Base-by-base conservation (phyloP, 2,329 filamentous ascomycete genomes). In the Neofusicoccum sp. region DNA sequence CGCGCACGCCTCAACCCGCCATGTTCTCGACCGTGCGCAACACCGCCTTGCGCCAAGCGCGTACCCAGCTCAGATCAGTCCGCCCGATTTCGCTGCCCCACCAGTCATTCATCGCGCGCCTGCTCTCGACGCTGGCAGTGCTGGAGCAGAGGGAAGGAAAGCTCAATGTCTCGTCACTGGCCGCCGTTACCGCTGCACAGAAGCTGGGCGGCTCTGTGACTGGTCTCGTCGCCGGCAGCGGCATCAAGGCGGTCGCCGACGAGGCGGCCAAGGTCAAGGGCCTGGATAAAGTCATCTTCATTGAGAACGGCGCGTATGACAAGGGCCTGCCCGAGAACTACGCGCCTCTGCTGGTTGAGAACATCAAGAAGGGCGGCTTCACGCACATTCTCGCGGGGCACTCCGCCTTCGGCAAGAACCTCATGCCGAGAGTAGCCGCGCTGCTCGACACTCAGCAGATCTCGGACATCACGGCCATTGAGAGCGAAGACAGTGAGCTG, bases 261-360 rank as follows among this genome's bases (percentile, higher is more conserved):
- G 87, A 96, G 77, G 92, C 90, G 26, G 89, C 92, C 65, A 96
- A 96, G 78, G 88, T 96, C 40, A 86, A 91, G 66, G 95, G 95
- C 30, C 79, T 99, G 41, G 91, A 96, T 69, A 98, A 97, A 82
- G 86, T 99, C 63, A 84, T 99, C 68, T 87, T 86, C 43, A 88
- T 98, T 20, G 90, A 97, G 65, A 98, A 91, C 77, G 86, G 81
- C 59, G 89, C 91, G 54, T 99, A 99, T 72, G 93, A 98, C 71
- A 96, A 93, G 86, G 91, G 92, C 53, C 84, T 99, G 1, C 87
- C 95, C 57, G 95, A 99, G 79, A 97, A 91, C 81, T 98, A 86
- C 72, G 95, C 93, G n/a, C 90, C 92, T 60, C 82, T 99, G 48
- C 82, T 99, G 41, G 89, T 92, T 56, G 93, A 98, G 76, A 99